Evolutionary conservation across 1,284 basidiomycete genomes (phyloP).

Genomic region (Lignosus rhinocerotis): DNA sequence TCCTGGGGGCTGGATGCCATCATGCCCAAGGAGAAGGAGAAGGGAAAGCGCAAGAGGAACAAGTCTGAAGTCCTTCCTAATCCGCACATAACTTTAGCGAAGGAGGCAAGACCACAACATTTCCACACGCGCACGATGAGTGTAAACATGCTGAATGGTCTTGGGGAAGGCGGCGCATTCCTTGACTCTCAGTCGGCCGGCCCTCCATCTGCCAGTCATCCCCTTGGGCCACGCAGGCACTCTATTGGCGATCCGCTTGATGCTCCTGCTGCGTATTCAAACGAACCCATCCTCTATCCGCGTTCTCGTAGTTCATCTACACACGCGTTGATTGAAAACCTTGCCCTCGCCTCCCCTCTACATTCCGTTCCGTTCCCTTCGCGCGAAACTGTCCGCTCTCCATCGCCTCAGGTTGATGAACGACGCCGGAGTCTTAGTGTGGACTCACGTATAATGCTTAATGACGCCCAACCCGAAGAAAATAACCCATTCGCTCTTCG

Average conservation of each 20-base stretch:
- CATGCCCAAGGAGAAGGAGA: conserved; percentile 53
- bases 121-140: conserved; percentile 58
- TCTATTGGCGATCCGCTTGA: conserved; percentile 62
- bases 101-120: conserved; percentile 29
- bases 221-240: conserved; percentile 37
- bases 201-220: conserved; percentile 19
- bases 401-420: conserved; percentile 43
- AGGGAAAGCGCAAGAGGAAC: conserved; percentile 38
- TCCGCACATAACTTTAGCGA: conserved; percentile 2
- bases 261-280: conserved; percentile 33
- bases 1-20: conserved; percentile 83
- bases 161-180: conserved; percentile 48
- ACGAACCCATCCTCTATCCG: conserved; percentile 33
- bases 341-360: conserved; percentile 43
- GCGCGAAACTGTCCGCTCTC: conserved; percentile 50
- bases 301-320: conserved; percentile 47
- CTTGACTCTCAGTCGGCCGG: conserved; percentile 38
- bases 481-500: conserved; percentile 62
- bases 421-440: conserved; percentile 46
- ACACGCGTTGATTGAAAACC: conserved; percentile 49
- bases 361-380: conserved; percentile 66
- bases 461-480: conserved; percentile 36
- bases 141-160: conserved; percentile 56
- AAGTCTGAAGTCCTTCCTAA: conserved; percentile 44
- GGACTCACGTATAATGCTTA: conserved; percentile 44